Evolutionary conservation across 805 yeast genomes (phyloP), one percentile per base, ranked within the genome.

Genomic region (Candida namnaoensis): DNA sequence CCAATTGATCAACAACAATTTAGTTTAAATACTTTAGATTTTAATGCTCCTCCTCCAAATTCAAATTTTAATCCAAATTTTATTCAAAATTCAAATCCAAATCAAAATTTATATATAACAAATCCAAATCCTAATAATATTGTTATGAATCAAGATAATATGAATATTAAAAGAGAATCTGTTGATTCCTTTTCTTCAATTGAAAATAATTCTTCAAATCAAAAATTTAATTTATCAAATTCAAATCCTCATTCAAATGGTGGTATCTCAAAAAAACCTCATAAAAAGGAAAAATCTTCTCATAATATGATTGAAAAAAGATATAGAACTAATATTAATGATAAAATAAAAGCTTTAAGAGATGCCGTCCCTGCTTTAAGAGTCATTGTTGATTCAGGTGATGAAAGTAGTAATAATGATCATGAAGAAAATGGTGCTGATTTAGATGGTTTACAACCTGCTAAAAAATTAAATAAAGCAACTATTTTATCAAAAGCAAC

Each of bases 401-500:
- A 66, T 42, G 61, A 50, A 37, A 69, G 64, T 12, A 30, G 32
- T 30, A 30, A 30, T 34, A 76, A 73, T 43, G 64, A 70, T 23
- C 78, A 67, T 39, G 73, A 78, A 47, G 80, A 80, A 44, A 83
- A 78, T 48, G 82, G 69, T 36, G 69, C 62, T 36, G 56, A 78
- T 47, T 62, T 84, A 51, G 91, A 84, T 56, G 91, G 91, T 3
- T 66, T 84, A 44, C 74, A 76, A 38, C 90, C 91, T 0, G 91
- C 95, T 5, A 71, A 76, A 47, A 84, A 84, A 51, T 65, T 84
- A 47, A 84, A 83, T 59, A 84, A 84, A 56, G 93, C 91, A 3
- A 78, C 85, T 13, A 82, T 84, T 38, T 64, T 84, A 45, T 68
- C 83, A 26, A 84, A 84, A 52, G 86, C 91, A 1, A 78, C 84